Evolutionary conservation across 441 rosid species (phyloP).

Genomic region (Euphorbia corollata): DNA sequence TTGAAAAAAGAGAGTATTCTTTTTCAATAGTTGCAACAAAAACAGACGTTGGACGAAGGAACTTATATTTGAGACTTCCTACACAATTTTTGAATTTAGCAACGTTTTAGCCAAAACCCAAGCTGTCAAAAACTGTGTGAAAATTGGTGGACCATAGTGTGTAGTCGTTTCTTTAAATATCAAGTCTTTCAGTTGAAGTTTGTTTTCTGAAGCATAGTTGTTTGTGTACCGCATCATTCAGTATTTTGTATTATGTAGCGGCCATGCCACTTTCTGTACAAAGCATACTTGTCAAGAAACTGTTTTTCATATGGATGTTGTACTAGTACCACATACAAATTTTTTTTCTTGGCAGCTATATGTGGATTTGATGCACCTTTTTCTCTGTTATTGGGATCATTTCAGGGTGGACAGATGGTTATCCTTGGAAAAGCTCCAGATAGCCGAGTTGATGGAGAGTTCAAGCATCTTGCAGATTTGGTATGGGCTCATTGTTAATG

Average conservation of each 20-base stretch:
- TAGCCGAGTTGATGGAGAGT: slow-evolving; percentile 37
- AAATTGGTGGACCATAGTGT: not conserved
- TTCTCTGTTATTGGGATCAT: slow-evolving; percentile 10
- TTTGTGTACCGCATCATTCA: not conserved
- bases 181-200: not conserved
- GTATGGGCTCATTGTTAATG: slow-evolving; percentile 20
- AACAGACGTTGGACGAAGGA: not conserved
- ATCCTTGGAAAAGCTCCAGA: slow-evolving; percentile 46
- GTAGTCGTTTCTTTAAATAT: not conserved
- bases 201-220: not conserved
- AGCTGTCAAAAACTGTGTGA: not conserved
- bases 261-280: not conserved
- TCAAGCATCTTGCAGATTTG: slow-evolving; percentile 40
- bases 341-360: not conserved
- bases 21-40: not conserved
- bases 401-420: slow-evolving; percentile 51
- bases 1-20: not conserved
- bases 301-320: not conserved
- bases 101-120: not conserved
- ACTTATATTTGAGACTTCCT: not conserved
- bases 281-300: not conserved
- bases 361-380: slow-evolving; percentile 9
- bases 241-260: not conserved
- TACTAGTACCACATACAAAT: not conserved
- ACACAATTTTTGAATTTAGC: not conserved